Percentiles rank a stretch among this genome's conserved stretches.
These are phyloP conservation scores for Clarkia xantiana DNA, from an alignment of 345 rosid genomes.

Conservation along the genomic window DNA sequence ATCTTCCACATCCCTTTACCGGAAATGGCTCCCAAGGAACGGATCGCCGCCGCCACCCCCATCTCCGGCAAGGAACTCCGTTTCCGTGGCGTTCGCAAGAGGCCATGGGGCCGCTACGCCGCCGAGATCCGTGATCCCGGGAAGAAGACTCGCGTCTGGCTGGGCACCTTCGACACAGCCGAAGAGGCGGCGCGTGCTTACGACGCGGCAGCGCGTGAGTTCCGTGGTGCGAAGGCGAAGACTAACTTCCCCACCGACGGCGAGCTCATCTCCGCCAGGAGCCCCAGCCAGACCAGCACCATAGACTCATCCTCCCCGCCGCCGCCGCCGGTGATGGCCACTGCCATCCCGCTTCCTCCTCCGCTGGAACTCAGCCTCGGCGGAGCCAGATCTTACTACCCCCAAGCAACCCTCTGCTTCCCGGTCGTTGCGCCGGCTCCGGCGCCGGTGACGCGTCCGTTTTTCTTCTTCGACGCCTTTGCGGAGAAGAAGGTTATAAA, in stretches of 20 bases:
- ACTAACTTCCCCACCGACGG: conserved; percentile 43
- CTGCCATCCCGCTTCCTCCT: conserved; percentile 7
- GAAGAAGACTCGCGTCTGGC: conserved; percentile 89
- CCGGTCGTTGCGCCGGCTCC: neutral
- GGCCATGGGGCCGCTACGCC: conserved; percentile 95
- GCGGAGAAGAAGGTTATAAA: conserved; percentile 5
- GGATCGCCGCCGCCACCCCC: conserved; percentile 12
- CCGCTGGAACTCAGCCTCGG: conserved; percentile 43
- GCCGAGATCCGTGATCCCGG: conserved; percentile 96
- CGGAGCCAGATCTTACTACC: conserved; percentile 6
- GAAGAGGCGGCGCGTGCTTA: conserved; percentile 94
- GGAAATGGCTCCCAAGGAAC: conserved; percentile 39
- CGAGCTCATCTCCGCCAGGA: conserved; percentile 26
- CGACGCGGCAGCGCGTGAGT: conserved; percentile 72
- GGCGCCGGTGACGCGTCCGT: conserved; percentile 19
- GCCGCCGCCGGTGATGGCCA: conserved; percentile 7
- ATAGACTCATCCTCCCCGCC: conserved; percentile 64
- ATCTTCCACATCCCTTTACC: neutral
- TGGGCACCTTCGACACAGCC: conserved; percentile 81
- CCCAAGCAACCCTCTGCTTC: conserved; percentile 12
- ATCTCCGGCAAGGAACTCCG: conserved; percentile 37
- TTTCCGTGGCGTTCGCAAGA: conserved; percentile 74
- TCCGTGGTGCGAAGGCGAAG: conserved; percentile 76
- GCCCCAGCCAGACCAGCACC: conserved; percentile 81
- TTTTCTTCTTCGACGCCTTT: conserved; percentile 37